Evolutionary conservation across 148 eudicot species (phyloP).

Genomic region (Arbutus unedo): DNA sequence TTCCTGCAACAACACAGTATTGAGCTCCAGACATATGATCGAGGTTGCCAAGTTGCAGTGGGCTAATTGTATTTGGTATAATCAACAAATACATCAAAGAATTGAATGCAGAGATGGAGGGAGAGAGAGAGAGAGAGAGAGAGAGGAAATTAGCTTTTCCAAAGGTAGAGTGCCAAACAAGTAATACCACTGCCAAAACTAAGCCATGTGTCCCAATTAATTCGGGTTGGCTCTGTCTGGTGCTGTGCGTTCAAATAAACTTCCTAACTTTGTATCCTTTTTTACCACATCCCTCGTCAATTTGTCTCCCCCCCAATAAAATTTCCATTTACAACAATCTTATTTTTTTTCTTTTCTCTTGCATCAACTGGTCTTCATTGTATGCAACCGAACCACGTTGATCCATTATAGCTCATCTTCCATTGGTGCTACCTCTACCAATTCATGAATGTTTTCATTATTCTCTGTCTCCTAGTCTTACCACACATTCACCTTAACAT

Average conservation of each 20-base stretch:
- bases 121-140: neutral
- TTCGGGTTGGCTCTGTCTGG: neutral
- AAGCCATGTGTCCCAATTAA: neutral
- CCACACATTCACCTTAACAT: neutral
- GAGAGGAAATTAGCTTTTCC: neutral
- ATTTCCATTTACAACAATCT: neutral
- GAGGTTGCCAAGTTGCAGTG: neutral
- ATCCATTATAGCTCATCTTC: neutral
- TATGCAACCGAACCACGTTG: neutral
- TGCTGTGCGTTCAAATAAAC: neutral
- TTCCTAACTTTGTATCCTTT: neutral
- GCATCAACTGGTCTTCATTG: neutral
- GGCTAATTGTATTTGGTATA: neutral
- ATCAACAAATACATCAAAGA: neutral
- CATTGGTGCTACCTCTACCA: neutral
- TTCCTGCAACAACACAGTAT: constrained; percentile 44
- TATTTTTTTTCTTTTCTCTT: neutral
- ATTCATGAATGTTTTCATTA: neutral
- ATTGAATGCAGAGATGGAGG: neutral
- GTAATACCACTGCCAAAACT: neutral
- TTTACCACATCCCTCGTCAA: neutral
- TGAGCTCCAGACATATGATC: neutral
- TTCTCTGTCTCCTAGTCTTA: neutral
- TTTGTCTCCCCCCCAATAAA: neutral
- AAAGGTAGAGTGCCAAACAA: neutral